phyloP scores from a whole-genome alignment of 2,329 filamentous ascomycete genomes.

The Pestalotiopsis sp. region DNA sequence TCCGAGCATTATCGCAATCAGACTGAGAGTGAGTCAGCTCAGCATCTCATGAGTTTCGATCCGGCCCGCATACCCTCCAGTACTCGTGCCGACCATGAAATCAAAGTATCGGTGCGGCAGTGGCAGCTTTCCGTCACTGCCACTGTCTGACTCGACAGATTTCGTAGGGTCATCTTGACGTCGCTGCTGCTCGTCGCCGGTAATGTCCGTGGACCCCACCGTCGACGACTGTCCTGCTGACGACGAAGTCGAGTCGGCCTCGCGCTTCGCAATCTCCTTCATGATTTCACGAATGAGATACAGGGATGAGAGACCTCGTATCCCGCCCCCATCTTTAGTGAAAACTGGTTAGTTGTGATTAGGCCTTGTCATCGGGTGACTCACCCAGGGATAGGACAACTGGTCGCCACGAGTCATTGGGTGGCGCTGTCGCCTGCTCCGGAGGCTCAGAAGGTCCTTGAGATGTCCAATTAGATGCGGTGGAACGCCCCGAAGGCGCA shows the following conservation, averaged over 20 bases:
- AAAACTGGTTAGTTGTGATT: background rate
- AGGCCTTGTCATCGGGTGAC: background rate
- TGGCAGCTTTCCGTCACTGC: background rate
- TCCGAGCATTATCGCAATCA: conserved; percentile 3
- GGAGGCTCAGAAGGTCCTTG: background rate
- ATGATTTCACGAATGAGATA: background rate
- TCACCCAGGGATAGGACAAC: background rate
- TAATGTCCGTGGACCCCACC: too few relatives aligned
- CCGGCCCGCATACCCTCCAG: background rate
- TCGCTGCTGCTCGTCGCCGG: too few relatives aligned
- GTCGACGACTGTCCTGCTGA: background rate
- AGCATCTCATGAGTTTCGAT: background rate
- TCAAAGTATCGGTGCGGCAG: background rate
- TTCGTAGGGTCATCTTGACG: background rate
- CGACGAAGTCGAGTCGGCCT: background rate
- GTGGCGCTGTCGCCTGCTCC: background rate
- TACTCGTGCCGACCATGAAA: conserved; percentile 1
- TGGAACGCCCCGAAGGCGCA: background rate
- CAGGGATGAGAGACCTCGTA: background rate
- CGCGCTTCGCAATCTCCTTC: background rate
- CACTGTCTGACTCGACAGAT: background rate
- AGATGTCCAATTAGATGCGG: background rate
- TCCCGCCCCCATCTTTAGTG: background rate
- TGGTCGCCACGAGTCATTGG: background rate
- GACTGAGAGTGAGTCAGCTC: background rate